Percentiles rank a stretch among this genome's conserved stretches.
Conservation (phyloP, 1,284 basidiomycete species). For the Marasmius sp. region DNA sequence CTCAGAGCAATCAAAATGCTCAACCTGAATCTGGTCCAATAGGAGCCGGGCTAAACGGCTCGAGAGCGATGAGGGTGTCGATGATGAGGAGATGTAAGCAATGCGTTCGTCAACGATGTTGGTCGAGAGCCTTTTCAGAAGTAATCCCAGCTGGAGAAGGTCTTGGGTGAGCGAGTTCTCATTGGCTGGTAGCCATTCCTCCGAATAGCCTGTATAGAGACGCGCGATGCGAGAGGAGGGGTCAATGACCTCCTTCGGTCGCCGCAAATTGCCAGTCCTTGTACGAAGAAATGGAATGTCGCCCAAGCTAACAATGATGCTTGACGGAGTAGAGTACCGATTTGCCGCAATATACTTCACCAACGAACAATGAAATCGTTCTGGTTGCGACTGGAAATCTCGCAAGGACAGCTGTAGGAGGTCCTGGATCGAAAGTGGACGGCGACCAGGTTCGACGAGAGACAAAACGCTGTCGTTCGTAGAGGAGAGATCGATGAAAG, state of each 20-base stretch:
- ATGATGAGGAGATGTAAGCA: conserved; percentile 22
- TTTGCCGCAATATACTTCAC: conserved; percentile 3
- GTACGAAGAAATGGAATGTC: conserved; percentile 27
- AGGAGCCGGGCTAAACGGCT: conserved; percentile 18
- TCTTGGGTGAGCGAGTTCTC: conserved; percentile 18
- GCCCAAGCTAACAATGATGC: conserved; percentile 26
- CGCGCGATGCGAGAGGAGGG: conserved; percentile 29
- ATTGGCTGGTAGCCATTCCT: neutral
- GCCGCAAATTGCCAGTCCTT: conserved; percentile 20
- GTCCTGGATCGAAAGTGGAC: neutral
- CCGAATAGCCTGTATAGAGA: conserved; percentile 22
- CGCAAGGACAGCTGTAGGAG: neutral
- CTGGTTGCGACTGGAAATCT: neutral
- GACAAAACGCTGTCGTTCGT: neutral
- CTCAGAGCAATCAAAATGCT: conserved; percentile 22
- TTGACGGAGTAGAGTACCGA: conserved; percentile 9
- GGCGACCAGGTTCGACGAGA: neutral
- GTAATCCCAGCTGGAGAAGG: conserved; percentile 26
- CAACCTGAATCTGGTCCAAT: conserved; percentile 18
- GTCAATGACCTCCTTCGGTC: conserved; percentile 29
- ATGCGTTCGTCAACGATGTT: conserved; percentile 33
- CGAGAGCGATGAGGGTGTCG: conserved; percentile 2
- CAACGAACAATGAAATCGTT: neutral
- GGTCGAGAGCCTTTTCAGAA: conserved; percentile 27
- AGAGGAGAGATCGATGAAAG: neutral